Base-by-base conservation (phyloP, 2,329 filamentous ascomycete species). In the Karstenula rhodostoma region DNA sequence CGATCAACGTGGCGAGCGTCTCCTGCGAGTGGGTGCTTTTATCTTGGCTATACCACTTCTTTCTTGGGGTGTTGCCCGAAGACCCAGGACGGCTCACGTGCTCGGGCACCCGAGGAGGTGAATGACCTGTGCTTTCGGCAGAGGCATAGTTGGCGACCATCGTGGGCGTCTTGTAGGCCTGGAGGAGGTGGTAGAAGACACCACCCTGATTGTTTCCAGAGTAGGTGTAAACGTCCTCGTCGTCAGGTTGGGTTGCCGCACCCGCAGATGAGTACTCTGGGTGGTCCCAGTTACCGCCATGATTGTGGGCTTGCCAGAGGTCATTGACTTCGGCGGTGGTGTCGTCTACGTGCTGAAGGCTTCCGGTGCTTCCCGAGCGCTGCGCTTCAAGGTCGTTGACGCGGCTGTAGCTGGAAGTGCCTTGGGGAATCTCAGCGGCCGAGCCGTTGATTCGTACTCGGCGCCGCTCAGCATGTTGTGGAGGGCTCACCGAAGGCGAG, bases 1-100 rank as follows among this genome's bases (percentile, higher is more conserved):
- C 72, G 27, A 75, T 57, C 22, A 75, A 59, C 1, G 70, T 73
- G 5, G 72, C 72, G 37, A 75, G 62, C 19, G 72, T 75, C 49
- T 75, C 72, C 29, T 70, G 70, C 9, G 72, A 75, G 15, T 63
- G 68, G 27, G 53, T 57, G 1, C 62, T 62, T 48, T 70, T 73
- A 25, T 73, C 72, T 22, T 69, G 67, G 9, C 69, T 61, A 56
- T 75, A 74, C 73, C 73, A 75, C 44, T 75, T 75, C 50, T 61
- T 64, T 19, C 67, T 68, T 2, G 71, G 72, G 2, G 72, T 74
- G n/a, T 51, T 52, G 32, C 72, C 72, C 10, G 72, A 73, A 23
- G 67, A 61, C 17, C 53, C 54, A 15, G 57, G 51, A 4, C 33
- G 44, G 27, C 57, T 57, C 25, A 37, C 27, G 4, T 68, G 61